These are phyloP conservation scores for Dactylellina haptotyla DNA, from an alignment of 2,329 filamentous ascomycete species.

Conservation along the genomic window DNA sequence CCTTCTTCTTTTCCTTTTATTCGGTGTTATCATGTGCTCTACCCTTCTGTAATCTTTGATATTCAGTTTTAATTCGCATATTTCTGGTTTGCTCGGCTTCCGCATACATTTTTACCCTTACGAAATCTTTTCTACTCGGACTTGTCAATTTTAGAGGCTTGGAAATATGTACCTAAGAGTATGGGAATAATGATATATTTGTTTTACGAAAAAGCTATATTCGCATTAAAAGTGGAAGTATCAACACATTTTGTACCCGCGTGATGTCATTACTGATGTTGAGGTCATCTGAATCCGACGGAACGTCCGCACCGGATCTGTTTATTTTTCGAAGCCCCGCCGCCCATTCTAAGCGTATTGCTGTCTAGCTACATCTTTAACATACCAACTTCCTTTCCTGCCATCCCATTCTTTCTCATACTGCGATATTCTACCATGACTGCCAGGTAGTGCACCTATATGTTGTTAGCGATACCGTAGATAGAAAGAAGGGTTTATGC, in stretches of 20 bases:
- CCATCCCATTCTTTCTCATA: constrained; percentile 54
- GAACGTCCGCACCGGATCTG: no score
- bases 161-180: no score
- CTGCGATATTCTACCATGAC: constrained; percentile 33
- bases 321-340: no score
- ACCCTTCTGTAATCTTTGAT: not conserved
- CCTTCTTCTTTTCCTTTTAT: constrained; percentile 8
- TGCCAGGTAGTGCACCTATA: constrained; percentile 46
- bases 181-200: no score
- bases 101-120: not conserved
- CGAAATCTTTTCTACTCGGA: not conserved
- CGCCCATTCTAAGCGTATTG: constrained; percentile 13
- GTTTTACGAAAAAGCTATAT: no score
- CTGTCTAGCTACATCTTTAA: constrained; percentile 33
- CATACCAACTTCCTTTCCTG: constrained; percentile 48
- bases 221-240: no score
- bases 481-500: not conserved
- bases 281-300: no score
- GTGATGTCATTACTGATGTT: no score
- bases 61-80: not conserved
- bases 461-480: no score
- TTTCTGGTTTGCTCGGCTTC: not conserved
- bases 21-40: constrained; percentile 10
- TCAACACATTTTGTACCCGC: no score
- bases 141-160: no score